These are phyloP conservation scores for Apophysomyces sp. DNA, from an alignment of 371 early-diverging fungal genomes.

Conservation along the genomic window DNA sequence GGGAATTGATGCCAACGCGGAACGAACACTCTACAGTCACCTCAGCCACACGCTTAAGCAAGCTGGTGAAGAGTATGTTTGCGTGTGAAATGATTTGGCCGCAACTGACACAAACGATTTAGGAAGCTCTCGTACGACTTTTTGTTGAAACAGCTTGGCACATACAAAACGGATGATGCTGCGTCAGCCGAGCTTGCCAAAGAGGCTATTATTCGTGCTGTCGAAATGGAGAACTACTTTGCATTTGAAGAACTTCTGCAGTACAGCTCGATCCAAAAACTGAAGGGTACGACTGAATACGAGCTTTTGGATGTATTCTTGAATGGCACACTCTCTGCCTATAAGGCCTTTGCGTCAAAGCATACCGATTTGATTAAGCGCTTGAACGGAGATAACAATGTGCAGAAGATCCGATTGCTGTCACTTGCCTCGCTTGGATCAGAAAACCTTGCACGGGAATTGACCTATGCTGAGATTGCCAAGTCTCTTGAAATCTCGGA, in stretches of 20 bases:
- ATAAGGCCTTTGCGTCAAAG: conserved; percentile 57
- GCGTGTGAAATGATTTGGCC: neutral
- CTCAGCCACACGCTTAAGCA: conserved; percentile 67
- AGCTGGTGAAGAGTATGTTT: conserved; percentile 61
- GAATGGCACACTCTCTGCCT: conserved; percentile 67
- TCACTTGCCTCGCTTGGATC: conserved; percentile 83
- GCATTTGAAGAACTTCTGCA: conserved; percentile 80
- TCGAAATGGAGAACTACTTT: conserved; percentile 72
- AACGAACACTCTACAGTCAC: conserved; percentile 62
- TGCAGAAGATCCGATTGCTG: conserved; percentile 85
- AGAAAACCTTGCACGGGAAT: conserved; percentile 63
- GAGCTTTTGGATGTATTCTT: conserved; percentile 78
- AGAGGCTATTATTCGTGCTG: conserved; percentile 67
- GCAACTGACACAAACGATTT: conserved; percentile 1
- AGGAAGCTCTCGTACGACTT: conserved; percentile 64
- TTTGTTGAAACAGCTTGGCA: conserved; percentile 64
- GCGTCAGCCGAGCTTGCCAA: conserved; percentile 38
- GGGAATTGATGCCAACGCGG: conserved; percentile 60
- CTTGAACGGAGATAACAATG: conserved; percentile 58
- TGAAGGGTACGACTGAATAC: conserved; percentile 61
- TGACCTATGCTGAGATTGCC: conserved; percentile 77
- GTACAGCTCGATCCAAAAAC: conserved; percentile 69
- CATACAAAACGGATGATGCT: conserved; percentile 42
- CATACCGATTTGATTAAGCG: conserved; percentile 53
- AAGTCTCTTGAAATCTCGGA: conserved; percentile 71